Evolutionary conservation across 169 alveolate genomes (phyloP), one percentile per base, ranked within the genome.

Genomic region (Pseudocohnilembus persalinus): DNA sequence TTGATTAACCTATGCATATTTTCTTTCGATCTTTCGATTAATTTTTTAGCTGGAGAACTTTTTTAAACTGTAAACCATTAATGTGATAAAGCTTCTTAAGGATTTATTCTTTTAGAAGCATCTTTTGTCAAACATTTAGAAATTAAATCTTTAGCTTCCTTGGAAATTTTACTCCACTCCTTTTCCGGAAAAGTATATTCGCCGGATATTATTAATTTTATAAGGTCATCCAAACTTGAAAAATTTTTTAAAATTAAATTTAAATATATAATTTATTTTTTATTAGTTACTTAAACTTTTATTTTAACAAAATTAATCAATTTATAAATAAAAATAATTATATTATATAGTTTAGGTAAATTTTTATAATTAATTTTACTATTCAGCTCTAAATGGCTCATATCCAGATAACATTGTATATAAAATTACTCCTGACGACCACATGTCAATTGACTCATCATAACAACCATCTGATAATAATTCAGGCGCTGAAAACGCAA

Each of bases 81-180:
- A 89, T 96, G 98, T 30, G 89, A 76, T 11, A 96, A 81, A 75
- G 96, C 97, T 81, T 94, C 89, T 73, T 95, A 93, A 29, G 98
- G 97, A 65, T 91, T 90, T 31, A 95, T 92, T 83, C 99, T 89
- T 29, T 94, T 94, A 29, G 92, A 92, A 0, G 98, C 97, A 75
- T 95, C 92, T 77, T 92, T 94, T 35, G 96, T 93, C 1, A 97
- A 93, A 24, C 96, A 93, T 30, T 90, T 77, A 74, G 91, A 83
- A 32, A 98, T 96, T 81, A 98, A 90, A 88, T 97, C 98, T 79
- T 94, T 95, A 1, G 98, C 99, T 82, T 95, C 97, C 1, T 88
- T 92, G n/a, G 98, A 91, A 30, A 97, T 96, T 31, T 82, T 82
- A 68, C 89, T 89, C 98, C 99, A 98, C 73, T 94, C 97, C 77